phyloP scores from a whole-genome alignment of 2,329 filamentous ascomycete genomes.

The Colletotrichum tabaci region DNA sequence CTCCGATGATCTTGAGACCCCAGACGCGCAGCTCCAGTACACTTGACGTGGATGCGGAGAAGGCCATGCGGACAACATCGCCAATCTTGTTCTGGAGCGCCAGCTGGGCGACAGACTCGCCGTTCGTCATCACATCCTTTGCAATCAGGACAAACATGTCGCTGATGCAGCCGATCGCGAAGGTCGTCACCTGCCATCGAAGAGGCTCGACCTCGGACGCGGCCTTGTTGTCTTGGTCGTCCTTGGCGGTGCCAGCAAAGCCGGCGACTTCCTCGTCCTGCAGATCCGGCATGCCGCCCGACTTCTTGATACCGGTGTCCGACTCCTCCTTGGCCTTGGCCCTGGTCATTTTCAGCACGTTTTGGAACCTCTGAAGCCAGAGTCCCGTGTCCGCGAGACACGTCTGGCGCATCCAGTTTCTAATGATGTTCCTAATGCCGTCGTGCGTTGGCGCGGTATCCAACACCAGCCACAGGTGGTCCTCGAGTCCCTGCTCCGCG shows the following conservation, averaged over 20 bases:
- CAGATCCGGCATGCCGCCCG: conserved; percentile 78
- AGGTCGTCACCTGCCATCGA: conserved; percentile 95
- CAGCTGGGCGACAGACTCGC: conserved; percentile 82
- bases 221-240: conserved; percentile 64
- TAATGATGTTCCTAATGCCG: conserved; percentile 87
- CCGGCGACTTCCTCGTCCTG: conserved; percentile 98
- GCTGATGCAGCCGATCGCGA: conserved; percentile 90
- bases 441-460: conserved; percentile 83
- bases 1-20: conserved; percentile 94
- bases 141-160: conserved; percentile 85
- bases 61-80: conserved; percentile 96
- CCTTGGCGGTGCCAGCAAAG: conserved; percentile 78
- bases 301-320: conserved; percentile 58
- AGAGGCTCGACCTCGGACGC: conserved; percentile 85
- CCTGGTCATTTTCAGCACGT: conserved; percentile 89
- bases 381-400: conserved; percentile 82
- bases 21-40: conserved; percentile 92
- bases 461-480: conserved; percentile 91
- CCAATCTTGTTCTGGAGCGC: conserved; percentile 88
- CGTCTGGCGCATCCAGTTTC: conserved; percentile 94
- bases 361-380: conserved; percentile 94
- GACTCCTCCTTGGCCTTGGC: conserved; percentile 72
- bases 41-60: conserved; percentile 95
- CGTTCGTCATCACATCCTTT: conserved; percentile 84
- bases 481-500: conserved; percentile 85